Conservation (phyloP, 495 filamentous ascomycete genomes). For the Mytilinidion resinicola region DNA sequence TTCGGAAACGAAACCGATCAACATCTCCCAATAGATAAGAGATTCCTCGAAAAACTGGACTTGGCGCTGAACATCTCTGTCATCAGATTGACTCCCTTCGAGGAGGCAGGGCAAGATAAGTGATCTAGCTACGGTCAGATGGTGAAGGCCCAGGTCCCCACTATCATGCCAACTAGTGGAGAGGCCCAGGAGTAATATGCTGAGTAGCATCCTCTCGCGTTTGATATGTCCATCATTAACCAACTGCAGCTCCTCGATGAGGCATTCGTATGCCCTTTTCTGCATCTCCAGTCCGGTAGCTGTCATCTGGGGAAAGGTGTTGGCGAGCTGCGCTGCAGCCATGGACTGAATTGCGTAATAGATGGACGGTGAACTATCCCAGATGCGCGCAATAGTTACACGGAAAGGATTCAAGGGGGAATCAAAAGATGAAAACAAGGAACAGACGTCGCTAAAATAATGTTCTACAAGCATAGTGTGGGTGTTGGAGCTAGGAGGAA, state of each 20-base stretch:
- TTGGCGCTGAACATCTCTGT: slow-evolving; percentile 41
- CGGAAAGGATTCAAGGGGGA: slow-evolving; percentile 54
- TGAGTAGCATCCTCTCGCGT: slow-evolving; percentile 47
- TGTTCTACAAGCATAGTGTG: slow-evolving; percentile 51
- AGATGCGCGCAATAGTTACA: slow-evolving; percentile 49
- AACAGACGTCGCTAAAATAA: slow-evolving; percentile 55
- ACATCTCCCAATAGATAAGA: slow-evolving; percentile 55
- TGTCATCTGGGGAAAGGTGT: slow-evolving; percentile 50
- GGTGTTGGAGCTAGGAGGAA: slow-evolving; percentile 13
- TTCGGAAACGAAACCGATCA: slow-evolving; percentile 51
- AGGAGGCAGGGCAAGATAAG: slow-evolving; percentile 22
- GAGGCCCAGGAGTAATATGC: slow-evolving; percentile 51
- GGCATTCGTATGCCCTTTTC: slow-evolving; percentile 44
- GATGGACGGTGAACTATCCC: slow-evolving; percentile 51
- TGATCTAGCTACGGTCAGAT: slow-evolving; percentile 23
- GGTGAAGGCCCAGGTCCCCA: slow-evolving; percentile 42
- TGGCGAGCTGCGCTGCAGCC: slow-evolving; percentile 53
- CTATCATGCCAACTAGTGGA: slow-evolving; percentile 54
- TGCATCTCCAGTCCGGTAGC: slow-evolving; percentile 49
- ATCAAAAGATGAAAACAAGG: slow-evolving; percentile 54
- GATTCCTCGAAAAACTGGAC: slow-evolving; percentile 54
- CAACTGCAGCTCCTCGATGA: slow-evolving; percentile 39
- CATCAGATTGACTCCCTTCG: slow-evolving; percentile 14
- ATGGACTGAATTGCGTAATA: slow-evolving; percentile 56
- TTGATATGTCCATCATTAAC: slow-evolving; percentile 29